phyloP scores from a whole-genome alignment of 805 yeast species.

The Clavispora santaluciae region DNA sequence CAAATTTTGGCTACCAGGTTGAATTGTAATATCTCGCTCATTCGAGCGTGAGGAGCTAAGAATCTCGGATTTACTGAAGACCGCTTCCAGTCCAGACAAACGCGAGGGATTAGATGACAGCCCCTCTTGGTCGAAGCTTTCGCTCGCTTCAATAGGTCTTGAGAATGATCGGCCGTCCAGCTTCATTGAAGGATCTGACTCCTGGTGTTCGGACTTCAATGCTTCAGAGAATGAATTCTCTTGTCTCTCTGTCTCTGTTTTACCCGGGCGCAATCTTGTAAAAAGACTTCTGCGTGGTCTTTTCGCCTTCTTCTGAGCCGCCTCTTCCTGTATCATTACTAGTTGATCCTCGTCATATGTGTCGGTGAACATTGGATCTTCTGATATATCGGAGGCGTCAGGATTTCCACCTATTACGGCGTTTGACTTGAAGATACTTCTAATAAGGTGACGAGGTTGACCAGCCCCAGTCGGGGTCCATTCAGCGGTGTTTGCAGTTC shows the following conservation, averaged over 20 bases:
- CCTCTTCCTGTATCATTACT: not conserved
- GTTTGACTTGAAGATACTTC: constrained; percentile 27
- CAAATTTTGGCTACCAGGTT: constrained; percentile 4
- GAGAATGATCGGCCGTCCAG: not conserved
- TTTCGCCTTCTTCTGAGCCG: constrained; percentile 23
- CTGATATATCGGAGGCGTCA: not conserved
- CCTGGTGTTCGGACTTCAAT: constrained; percentile 1
- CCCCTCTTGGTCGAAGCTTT: not conserved
- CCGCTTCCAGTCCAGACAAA: not conserved
- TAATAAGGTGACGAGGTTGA: constrained; percentile 29
- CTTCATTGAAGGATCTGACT: not conserved
- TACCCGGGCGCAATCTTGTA: constrained; percentile 23
- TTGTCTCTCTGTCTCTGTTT: constrained; percentile 4
- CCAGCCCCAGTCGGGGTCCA: constrained; percentile 2
- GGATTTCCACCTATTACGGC: constrained; percentile 1
- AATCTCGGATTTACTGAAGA: not conserved
- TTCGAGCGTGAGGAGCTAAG: not conserved
- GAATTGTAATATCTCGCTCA: not conserved
- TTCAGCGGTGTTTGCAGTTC: not conserved
- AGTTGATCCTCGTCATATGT: not conserved
- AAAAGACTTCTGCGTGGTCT: constrained; percentile 33
- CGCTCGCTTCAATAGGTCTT: not conserved
- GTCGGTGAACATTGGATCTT: not conserved
- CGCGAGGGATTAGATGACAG: not conserved
- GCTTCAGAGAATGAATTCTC: constrained; percentile 4